Base-by-base conservation (phyloP, 257 asterid genomes). In the Hygrophila difformis region DNA sequence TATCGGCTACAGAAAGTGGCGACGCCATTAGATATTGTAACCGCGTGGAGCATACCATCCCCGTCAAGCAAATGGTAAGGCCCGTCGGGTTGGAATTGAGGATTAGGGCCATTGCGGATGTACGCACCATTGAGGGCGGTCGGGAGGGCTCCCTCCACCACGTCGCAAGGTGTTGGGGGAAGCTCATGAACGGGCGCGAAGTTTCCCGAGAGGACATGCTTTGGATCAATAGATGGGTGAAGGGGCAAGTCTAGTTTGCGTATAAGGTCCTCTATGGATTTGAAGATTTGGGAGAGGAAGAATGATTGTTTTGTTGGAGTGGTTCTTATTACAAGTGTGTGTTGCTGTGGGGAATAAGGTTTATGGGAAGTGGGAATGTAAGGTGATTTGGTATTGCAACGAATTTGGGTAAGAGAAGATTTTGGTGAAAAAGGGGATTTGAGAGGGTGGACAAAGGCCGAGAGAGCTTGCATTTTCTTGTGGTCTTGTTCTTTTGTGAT, bases 31-130 rank as follows among this genome's bases (percentile, higher is more conserved):
- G 69, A 59, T 18, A 75, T 71, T 36, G 8, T 67, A 18, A 75
- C 45, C 10, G 62, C 57, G 31, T 71, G 84, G 19, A 75, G 76
- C 83, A 75, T 75, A 12, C 83, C 76, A 23, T 75, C 83, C 1
- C 83, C 83, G 3, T 75, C 79, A 1, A 61, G 71, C 14, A 64
- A 36, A 43, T 75, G 83, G 70, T 71, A 75, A 0, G 76, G 74
- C 0, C 83, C 79, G 12, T 47, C 53, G 4, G 82, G 87, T 8
- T 49, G 39, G 58, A 66, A 65, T 12, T 76, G 91, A 8, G 91
- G 85, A 31, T 76, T 79, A 15, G 82, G 86, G 21, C 82, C 86
- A 31, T 76, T 76, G 12, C 85, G 70, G 39, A 79, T 67, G 62
- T 76, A 79, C 2, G 72, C 72, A 0, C 88, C 84, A n/a, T 78